phyloP scores from a whole-genome alignment of 2,329 filamentous ascomycete species.

The Zelopaecilomyces penicillatus region DNA sequence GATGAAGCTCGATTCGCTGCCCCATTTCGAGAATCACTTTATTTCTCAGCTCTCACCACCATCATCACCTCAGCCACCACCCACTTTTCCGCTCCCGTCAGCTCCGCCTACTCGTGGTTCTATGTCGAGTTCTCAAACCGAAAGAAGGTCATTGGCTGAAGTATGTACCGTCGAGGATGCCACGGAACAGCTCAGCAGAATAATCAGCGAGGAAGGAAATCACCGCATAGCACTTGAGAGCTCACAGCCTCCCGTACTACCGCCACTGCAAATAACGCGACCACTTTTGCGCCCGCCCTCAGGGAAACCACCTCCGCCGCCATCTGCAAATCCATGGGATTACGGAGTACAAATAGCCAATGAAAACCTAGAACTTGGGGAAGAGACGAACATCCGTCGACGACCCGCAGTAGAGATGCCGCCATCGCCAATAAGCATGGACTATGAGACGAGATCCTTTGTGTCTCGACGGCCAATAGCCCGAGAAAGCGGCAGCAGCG shows the following conservation, averaged over 20 bases:
- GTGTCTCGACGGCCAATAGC: neutral
- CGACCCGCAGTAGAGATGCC: too few relatives aligned
- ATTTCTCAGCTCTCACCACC: slow-evolving; percentile 20
- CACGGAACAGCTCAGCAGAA: slow-evolving; percentile 19
- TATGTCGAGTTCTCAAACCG: slow-evolving; percentile 13
- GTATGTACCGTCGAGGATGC: slow-evolving; percentile 17
- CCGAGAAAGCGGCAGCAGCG: slow-evolving; percentile 3
- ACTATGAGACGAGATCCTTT: neutral
- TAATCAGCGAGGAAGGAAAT: slow-evolving; percentile 8
- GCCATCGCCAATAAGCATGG: too few relatives aligned
- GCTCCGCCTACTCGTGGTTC: slow-evolving; percentile 16
- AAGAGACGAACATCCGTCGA: too few relatives aligned
- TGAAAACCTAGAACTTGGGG: too few relatives aligned
- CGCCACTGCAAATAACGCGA: neutral
- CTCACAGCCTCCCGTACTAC: neutral
- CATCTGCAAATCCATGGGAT: slow-evolving; percentile 37
- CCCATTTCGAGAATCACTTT: slow-evolving; percentile 18
- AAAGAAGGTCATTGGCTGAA: slow-evolving; percentile 11
- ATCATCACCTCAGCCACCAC: slow-evolving; percentile 13
- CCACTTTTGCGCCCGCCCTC: slow-evolving; percentile 10
- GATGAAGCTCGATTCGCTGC: slow-evolving; percentile 40
- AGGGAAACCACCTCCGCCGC: slow-evolving; percentile 24
- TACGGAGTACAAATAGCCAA: neutral
- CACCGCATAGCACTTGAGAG: neutral
- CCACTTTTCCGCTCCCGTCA: neutral